Base-by-base conservation (phyloP, 108 stramenopile genomes). In the Nitzschia sp. region DNA sequence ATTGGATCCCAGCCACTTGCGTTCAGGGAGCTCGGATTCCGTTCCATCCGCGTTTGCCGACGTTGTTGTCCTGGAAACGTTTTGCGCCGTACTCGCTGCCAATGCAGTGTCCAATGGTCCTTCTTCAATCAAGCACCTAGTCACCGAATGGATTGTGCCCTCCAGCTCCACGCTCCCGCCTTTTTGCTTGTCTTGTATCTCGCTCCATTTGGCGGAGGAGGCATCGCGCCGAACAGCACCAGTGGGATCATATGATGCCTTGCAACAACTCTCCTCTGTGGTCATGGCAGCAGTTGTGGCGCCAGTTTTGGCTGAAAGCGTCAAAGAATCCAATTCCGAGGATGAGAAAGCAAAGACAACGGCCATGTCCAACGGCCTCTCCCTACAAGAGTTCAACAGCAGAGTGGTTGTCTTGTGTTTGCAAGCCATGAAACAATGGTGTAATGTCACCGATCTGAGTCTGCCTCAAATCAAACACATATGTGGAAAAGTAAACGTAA, bases 101-200 rank as follows among this genome's bases (percentile, higher is more conserved):
- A 91, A 91, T 72, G 90, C 90, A 11, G 83, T 91, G 17, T 75
- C 87, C 9, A 79, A 75, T 55, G 90, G 90, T 20, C 83, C 90
- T 40, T 54, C 67, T 20, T 79, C 81, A 25, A 66, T 91, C n/a
- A 46, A 65, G 20, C 76, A 86, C 51, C 77, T 91, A 44, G 57
- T 87, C 9, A 59, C 73, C 3, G 87, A 88, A 67, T 91, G 90
- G 90, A 91, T 91, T 56, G 75, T 91, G 41, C 90, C 90, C 40
- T 67, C 66, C 21, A 52, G 59, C 69, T 59, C 71, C 9, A 73
- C 69, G 20, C 38, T 88, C 34, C 87, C 87, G 17, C 68, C 77
- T 14, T 75, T 72, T 48, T 78, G 84, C 8, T 70, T 80, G 46
- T 67, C 72, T 20, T 83, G 77, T 42, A 70, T 90, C 48, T 52